These are phyloP conservation scores for Coriolopsis trogii DNA, from an alignment of 1,284 basidiomycete genomes.

Conservation along the genomic window DNA sequence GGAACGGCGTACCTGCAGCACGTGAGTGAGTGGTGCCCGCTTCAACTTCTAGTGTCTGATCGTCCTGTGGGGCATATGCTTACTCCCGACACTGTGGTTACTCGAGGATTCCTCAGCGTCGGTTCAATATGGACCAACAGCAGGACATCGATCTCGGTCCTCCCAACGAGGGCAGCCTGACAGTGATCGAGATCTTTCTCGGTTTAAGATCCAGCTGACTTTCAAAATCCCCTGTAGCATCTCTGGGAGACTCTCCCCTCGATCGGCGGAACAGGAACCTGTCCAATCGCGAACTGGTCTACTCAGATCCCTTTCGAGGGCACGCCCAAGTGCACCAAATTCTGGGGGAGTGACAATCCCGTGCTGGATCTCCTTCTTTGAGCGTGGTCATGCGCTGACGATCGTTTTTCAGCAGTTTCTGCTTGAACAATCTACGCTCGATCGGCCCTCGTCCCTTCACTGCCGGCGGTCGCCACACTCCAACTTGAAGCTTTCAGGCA, in stretches of 20 bases:
- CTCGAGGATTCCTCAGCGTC: slow-evolving; percentile 3
- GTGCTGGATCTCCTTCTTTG: neutral
- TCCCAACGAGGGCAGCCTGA: neutral
- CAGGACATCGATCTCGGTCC: slow-evolving; percentile 22
- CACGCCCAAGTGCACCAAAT: neutral
- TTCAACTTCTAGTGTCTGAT: too few relatives aligned
- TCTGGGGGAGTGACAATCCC: neutral
- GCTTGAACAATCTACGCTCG: too few relatives aligned
- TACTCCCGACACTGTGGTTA: slow-evolving; percentile 18
- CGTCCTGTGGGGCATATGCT: too few relatives aligned
- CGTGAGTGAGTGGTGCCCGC: too few relatives aligned
- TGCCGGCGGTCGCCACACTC: too few relatives aligned
- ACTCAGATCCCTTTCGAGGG: neutral
- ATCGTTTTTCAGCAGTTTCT: neutral
- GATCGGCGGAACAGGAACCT: slow-evolving; percentile 15
- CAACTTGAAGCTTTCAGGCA: too few relatives aligned
- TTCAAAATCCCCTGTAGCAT: slow-evolving; percentile 3
- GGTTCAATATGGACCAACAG: slow-evolving; percentile 23
- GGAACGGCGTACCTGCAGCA: too few relatives aligned
- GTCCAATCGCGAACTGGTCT: neutral
- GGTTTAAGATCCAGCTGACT: slow-evolving; percentile 10
- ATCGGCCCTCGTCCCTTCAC: too few relatives aligned
- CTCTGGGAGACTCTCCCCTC: slow-evolving; percentile 2
- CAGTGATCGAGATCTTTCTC: slow-evolving; percentile 21
- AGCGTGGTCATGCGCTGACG: neutral